Base-by-base conservation (phyloP, 805 yeast genomes). In the Candida anglica region DNA sequence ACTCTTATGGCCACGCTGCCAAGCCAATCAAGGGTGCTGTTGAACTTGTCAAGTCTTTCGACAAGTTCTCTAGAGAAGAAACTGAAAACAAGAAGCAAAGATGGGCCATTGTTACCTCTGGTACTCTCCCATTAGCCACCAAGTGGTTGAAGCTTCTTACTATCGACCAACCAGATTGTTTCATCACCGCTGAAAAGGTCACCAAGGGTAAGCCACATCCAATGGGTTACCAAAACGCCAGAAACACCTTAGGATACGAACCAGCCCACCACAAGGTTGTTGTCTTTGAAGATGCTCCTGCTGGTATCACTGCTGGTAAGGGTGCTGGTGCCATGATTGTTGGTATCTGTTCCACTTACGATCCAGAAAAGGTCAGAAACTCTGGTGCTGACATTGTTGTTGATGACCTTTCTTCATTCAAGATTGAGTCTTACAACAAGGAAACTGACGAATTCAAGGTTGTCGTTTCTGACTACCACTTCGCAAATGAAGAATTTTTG, bases 401-500 rank as follows among this genome's bases (percentile, higher is more conserved):
- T n/a, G 51, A 44, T 27, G 54, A 53, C 44, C 40, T 53, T 40
- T 44, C 55, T 10, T 42, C 50, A 11, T 48, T 53, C 37, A 41
- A 50, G 45, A 43, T 53, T 27, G 49, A 51, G 19, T 45, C 38
- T 15, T 53, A 50, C 50, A 46, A 52, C 37, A 44, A 48, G 15
- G 53, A 44, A 21, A 58, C 64, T 10, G 63, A 59, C 28, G 60
- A 53, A 47, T 58, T 59, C 50, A 59, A 52, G 51, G 59, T 59
- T 31, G 41, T 47, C 17, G 63, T 59, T 10, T 33, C 38, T 16
- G 53, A 59, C 31, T 59, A 58, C 52, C 59, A 53, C 51, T 59
- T 48, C 42, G 64, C 64, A 38, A 50, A 52, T 44, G 60, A 55
- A 23, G 58, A 58, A 43, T 56, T 21, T 11, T 21, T 21, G 11